Conservation (phyloP, 352 stramenopile genomes). For the Halophytophthora polymorphica region DNA sequence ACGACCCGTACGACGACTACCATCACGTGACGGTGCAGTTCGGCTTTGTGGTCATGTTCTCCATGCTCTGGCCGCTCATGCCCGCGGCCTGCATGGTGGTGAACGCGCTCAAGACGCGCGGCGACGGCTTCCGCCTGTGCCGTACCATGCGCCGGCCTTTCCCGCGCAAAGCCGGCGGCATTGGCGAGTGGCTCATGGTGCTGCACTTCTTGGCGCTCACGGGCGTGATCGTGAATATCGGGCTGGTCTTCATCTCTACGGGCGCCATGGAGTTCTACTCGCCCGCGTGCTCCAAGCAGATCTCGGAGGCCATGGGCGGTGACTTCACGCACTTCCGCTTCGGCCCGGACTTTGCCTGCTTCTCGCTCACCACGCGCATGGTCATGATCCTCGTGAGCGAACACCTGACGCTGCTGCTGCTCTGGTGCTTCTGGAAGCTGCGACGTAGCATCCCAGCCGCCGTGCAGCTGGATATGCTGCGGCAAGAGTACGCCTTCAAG, state of each 20-base stretch:
- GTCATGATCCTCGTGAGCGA: conserved; percentile 80
- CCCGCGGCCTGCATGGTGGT: conserved; percentile 70
- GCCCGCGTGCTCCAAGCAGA: conserved; percentile 40
- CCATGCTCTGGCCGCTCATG: conserved; percentile 82
- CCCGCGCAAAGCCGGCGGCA: conserved; percentile 63
- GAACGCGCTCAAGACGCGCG: conserved; percentile 78
- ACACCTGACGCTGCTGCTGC: conserved; percentile 49
- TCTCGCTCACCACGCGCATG: conserved; percentile 71
- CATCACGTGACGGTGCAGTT: conserved; percentile 81
- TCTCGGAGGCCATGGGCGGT: conserved; percentile 47
- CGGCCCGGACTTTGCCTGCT: conserved; percentile 71
- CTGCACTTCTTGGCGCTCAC: conserved; percentile 64
- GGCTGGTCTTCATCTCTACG: conserved; percentile 75
- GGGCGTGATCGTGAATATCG: conserved; percentile 75
- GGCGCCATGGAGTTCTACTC: conserved; percentile 77
- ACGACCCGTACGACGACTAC: conserved; percentile 82
- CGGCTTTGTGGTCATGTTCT: conserved; percentile 87
- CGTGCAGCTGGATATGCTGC: conserved; percentile 61
- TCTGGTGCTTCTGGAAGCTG: conserved; percentile 73
- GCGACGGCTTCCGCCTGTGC: conserved; percentile 72
- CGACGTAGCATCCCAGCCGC: conserved; percentile 53
- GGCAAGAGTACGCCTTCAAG: conserved; percentile 77
- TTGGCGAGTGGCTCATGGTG: conserved; percentile 73
- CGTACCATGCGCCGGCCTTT: conserved; percentile 71
- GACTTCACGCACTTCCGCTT: conserved; percentile 69